Base-by-base conservation (phyloP, 768 basidiomycete genomes). In the Termitomyces eurrhizus region DNA sequence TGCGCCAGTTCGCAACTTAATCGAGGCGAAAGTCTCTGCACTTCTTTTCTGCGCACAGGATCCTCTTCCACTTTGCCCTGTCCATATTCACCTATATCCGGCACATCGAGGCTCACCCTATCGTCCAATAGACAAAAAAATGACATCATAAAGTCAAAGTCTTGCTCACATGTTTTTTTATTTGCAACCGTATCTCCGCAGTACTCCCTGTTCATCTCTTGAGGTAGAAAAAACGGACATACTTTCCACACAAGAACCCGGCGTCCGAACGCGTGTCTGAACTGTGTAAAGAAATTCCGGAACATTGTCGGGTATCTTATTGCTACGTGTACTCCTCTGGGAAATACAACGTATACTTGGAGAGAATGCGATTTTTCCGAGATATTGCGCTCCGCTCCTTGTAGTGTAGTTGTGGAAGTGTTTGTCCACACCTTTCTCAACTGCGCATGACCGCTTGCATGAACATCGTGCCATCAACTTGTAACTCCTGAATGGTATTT, bases 101-200 rank as follows among this genome's bases (percentile, higher is more conserved):
- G 35, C 11, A 14, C 51, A 36, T 52, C 18, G 33, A 21, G 18
- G 18, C 18, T 51, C 32, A 29, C 48, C 18, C 9, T 50, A 44
- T 55, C 39, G 18, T 42, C 41, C n/a, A 44, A 44, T 55, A n/a
- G 29, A 32, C 29, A 44, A 29, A 11, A 32, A 33, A 26, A 26
- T 4, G 11, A 14, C 52, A 7, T 16, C 29, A 4, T 8, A 36
- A 14, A 49, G 52, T n/a, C 32, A 9, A 21, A 37, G 2, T 21
- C 16, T 16, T 45, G 14, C 50, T 56, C 51, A 21, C 58, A 44
- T 33, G 41, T 12, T 39, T 12, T 39, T 59, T 57, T 39, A 21
- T 29, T 46, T 53, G 52, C 59, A 52, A 60, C 52, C 52, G 29
- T 63, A 53, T 57, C 29, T 46, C 58, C 62, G 62, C 45, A 53